Base-by-base conservation (phyloP, 2,329 filamentous ascomycete genomes). In the Ascochyta viciae-villosae region DNA sequence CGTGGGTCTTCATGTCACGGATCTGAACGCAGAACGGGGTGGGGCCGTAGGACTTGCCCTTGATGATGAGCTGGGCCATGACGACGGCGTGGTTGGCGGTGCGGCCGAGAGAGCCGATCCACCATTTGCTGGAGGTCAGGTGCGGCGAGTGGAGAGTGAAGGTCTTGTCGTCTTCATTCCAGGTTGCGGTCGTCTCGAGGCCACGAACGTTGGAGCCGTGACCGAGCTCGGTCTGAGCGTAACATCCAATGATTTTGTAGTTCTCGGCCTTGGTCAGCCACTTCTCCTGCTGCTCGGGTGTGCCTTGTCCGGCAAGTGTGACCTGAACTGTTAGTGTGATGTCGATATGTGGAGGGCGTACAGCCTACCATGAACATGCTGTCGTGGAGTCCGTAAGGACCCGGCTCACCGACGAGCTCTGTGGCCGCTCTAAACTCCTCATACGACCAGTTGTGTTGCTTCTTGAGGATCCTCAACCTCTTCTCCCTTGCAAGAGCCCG, bases 1-100 rank as follows among this genome's bases (percentile, higher is more conserved):
- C 71, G 57, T 83, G 79, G 1, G 80, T 82, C 60, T 82, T 79
- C 70, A 80, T 68, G 57, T 83, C 80, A 34, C 82, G 74, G 48
- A 94, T 87, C 60, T 89, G 90, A 5, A 91, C 88, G 9, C 93
- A 83, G 68, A 94, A 93, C 0, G 90, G 89, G 68, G 93, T 89
- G 34, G 90, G 89, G 0, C 90, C 90, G 62, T 87, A 87, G 16
- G 81, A 78, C 76, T 89, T 90, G 63, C 88, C 89, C 57, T 80
- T 78, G 58, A 92, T 83, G 59, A 87, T 83, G 26, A 93, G 81
- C 75, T 92, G 89, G 0, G 90, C 90, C 82, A 93, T 91, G 3
- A 93, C 89, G 2, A 91, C 86, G 1, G 90, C 90, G 68, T 91
- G 83, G 71, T 91, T 93, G 40, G 90, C 90, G 3, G 87, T 88